Evolutionary conservation across 495 filamentous ascomycete genomes (phyloP).

Genomic region (Neurospora sp.): DNA sequence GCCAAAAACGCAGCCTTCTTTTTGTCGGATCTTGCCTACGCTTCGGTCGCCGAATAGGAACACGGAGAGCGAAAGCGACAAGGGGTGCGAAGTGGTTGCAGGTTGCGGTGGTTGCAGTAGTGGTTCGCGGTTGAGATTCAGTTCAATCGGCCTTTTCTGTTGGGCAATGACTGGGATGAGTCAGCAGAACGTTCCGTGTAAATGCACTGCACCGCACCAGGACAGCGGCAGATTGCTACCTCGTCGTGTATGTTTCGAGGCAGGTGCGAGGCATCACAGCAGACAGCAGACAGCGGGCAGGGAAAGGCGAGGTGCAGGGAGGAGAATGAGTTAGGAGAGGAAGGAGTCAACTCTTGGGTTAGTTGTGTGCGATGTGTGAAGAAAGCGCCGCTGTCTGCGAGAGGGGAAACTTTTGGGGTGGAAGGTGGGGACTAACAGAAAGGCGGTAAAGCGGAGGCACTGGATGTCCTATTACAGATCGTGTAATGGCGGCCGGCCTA

Average conservation of each 20-base stretch:
- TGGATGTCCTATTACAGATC: background rate
- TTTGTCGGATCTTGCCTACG: background rate
- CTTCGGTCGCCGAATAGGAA: background rate
- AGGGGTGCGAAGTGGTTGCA: background rate
- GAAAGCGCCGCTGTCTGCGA: background rate
- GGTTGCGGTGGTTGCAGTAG: background rate
- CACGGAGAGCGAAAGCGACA: background rate
- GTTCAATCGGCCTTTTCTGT: background rate
- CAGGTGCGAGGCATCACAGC: background rate
- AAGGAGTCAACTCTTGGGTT: background rate
- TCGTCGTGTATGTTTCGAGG: background rate
- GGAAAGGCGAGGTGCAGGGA: background rate
- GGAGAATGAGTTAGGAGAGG: background rate
- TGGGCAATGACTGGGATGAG: background rate
- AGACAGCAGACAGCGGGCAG: background rate
- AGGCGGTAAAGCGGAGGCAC: background rate
- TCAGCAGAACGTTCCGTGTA: background rate
- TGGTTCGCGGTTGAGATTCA: background rate
- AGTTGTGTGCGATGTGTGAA: background rate
- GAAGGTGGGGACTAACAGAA: background rate
- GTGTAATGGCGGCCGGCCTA: background rate
- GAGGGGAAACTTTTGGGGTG: background rate
- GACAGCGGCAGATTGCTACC: background rate
- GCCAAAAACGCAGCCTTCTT: background rate
- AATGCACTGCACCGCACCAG: background rate